Conservation (phyloP, 306 rosid species). For the Parietaria judaica region DNA sequence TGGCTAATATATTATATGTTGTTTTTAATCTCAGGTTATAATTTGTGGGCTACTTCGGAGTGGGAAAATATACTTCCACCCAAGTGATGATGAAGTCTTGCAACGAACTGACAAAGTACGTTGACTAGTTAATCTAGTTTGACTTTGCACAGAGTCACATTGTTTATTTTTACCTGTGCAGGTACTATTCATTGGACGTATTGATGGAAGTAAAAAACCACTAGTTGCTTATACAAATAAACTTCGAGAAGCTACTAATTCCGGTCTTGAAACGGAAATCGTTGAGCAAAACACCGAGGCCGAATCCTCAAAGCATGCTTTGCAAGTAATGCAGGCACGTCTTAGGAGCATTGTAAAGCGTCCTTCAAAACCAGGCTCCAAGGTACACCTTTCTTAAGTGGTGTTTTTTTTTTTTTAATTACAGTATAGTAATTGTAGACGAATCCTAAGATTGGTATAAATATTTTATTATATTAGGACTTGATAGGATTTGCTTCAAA, state of each 20-base stretch:
- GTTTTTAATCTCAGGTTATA: conserved; percentile 56
- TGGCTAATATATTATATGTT: conserved; percentile 10
- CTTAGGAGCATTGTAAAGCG: conserved; percentile 56
- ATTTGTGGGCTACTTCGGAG: conserved; percentile 82
- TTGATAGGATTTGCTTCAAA: too few species aligned
- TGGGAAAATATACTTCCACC: conserved; percentile 84
- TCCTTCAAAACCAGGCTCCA: conserved; percentile 57
- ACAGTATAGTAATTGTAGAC: neutral
- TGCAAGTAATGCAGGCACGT: conserved; percentile 38
- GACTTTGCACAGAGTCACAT: conserved; percentile 7
- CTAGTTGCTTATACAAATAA: conserved; percentile 20
- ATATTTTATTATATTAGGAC: too few species aligned
- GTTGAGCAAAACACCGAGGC: conserved; percentile 33
- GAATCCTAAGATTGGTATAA: too few species aligned
- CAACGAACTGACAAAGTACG: conserved; percentile 82
- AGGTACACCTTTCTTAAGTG: conserved; percentile 37
- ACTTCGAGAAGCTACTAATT: conserved; percentile 30
- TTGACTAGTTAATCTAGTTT: conserved; percentile 15
- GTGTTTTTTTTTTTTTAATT: conserved; percentile 5
- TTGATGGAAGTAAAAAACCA: conserved; percentile 34
- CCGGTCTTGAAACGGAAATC: conserved; percentile 29
- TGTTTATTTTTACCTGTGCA: conserved; percentile 30
- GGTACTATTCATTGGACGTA: conserved; percentile 70
- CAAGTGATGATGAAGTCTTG: conserved; percentile 66
- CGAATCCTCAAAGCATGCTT: conserved; percentile 18